A percentile compares a stretch with the other conserved stretches of the same genome.
Conservation (phyloP, 805 yeast species). For the Wickerhamomyces ciferrii region DNA sequence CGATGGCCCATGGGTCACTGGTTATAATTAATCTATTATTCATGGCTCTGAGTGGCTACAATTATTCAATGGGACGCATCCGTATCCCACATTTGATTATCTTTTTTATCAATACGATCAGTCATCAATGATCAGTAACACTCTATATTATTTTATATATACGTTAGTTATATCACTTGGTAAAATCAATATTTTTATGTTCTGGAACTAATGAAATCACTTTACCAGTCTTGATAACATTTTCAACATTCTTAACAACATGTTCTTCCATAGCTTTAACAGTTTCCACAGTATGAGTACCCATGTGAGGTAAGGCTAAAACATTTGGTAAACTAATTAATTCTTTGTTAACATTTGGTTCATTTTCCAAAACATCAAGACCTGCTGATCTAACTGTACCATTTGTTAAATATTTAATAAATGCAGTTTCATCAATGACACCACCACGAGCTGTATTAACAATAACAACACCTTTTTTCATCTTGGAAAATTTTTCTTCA, state of each 20-base stretch:
- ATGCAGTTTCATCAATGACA: conserved; percentile 60
- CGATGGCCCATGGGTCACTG: no score
- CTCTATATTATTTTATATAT: no score
- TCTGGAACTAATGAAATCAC: conserved; percentile 83
- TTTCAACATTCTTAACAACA: conserved; percentile 62
- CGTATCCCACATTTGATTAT: no score
- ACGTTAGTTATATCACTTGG: no score
- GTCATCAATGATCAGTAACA: no score
- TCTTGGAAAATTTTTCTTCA: conserved; percentile 50
- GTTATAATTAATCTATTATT: not conserved
- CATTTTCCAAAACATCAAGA: conserved; percentile 70
- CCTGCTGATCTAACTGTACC: conserved; percentile 70
- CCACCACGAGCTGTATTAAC: conserved; percentile 91
- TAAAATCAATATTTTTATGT: conserved; percentile 30
- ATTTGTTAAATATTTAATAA: conserved; percentile 47
- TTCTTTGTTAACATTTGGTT: conserved; percentile 67
- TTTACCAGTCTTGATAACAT: conserved; percentile 58
- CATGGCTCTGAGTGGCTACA: not conserved
- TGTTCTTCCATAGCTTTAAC: conserved; percentile 75
- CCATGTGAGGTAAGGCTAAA: conserved; percentile 85
- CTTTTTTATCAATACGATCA: not conserved
- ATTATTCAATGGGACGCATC: no score
- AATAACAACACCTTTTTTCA: conserved; percentile 72
- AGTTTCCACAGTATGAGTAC: conserved; percentile 75
- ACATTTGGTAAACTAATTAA: conserved; percentile 59